Evolutionary conservation across 2,329 filamentous ascomycete genomes (phyloP), one percentile per base, ranked within the genome.

Genomic region (Fusarium lyarnte): DNA sequence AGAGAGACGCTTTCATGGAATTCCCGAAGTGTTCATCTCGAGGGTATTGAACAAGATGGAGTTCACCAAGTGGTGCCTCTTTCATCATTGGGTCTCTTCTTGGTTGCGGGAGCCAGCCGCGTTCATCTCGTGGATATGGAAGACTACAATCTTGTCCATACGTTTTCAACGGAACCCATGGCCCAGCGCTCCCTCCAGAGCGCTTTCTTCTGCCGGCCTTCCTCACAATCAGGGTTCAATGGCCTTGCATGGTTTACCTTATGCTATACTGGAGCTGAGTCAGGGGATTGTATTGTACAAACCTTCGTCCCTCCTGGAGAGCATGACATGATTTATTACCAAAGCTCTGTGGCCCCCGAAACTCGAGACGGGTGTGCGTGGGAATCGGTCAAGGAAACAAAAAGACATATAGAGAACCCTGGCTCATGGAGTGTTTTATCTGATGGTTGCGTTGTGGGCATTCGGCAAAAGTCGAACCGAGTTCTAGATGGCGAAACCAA

Each of bases 351-450:
- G 5, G 81, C 80, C 1, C 80, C 82, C 3, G 80, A 81, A 2
- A 82, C 79, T 21, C 82, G 83, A 39, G 83, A 82, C 10, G 87
- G 84, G 67, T 88, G 85, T 69, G 78, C 83, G 3, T 90, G 87
- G 88, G 77, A 80, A 10, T 84, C 86, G 27, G 86, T 87, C 4
- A 85, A 82, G 21, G 86, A 89, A 72, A 80, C 84, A 6, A 85
- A 82, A 42, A 86, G 87, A 51, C 85, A 83, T 13, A 84, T 94
- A 12, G 80, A 85, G n/a, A 87, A 91, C 41, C 90, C 91, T 0
- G 92, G 92, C 0, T 79, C 82, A 0, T 94, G 92, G 92, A 88
- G 91, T 67, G 83, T 88, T 3, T 83, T 93, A 11, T 84, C 86
- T 1, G 87, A 86, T 36, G 89, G 90, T 1, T 88, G 87, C 60